phyloP scores from a whole-genome alignment of 306 rosid species.

The Vachellia pachyceras region DNA sequence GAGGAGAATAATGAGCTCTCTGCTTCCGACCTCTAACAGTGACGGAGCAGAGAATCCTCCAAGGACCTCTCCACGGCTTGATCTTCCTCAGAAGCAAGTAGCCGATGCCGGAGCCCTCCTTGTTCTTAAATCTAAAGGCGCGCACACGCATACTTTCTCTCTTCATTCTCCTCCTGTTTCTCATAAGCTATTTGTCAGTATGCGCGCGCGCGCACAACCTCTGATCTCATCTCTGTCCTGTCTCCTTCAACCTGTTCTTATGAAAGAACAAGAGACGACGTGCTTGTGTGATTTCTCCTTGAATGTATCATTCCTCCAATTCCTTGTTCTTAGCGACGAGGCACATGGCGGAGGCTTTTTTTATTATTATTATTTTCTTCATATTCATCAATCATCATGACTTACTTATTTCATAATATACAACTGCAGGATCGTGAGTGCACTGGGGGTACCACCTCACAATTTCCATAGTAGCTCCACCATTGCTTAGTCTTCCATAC shows the following conservation, averaged over 20 bases:
- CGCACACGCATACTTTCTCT: background rate
- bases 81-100: background rate
- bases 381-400: too few species aligned
- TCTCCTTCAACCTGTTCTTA: background rate
- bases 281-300: too few species aligned
- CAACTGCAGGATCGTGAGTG: slow-evolving; percentile 69
- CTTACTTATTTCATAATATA: background rate
- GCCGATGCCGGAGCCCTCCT: background rate
- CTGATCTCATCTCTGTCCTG: background rate
- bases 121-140: background rate
- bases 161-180: background rate
- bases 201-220: too few species aligned
- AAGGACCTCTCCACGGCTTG: background rate
- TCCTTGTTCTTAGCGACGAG: background rate
- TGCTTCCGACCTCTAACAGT: background rate
- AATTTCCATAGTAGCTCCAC: slow-evolving; percentile 84
- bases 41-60: background rate
- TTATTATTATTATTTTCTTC: too few species aligned
- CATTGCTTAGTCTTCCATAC: slow-evolving; percentile 80
- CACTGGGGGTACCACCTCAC: slow-evolving; percentile 90
- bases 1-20: background rate
- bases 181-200: background rate
- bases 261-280: too few species aligned
- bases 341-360: background rate
- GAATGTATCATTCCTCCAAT: background rate